Conservation (phyloP, 306 rosid species). For the Oxytropis ochrocephala region DNA sequence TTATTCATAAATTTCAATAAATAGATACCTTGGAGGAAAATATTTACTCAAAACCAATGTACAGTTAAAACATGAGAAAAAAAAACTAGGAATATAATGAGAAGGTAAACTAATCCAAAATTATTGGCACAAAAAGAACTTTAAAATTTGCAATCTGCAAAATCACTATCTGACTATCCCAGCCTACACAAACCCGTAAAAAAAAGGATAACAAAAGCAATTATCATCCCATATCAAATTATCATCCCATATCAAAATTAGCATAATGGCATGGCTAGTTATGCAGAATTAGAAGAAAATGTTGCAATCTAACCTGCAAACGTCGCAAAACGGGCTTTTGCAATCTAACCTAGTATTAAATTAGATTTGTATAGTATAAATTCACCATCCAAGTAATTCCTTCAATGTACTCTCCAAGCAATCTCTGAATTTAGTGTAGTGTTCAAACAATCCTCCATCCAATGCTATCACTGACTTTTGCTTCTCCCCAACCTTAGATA, state of each 20-base stretch:
- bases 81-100: not conserved
- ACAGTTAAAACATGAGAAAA: conserved; percentile 21
- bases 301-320: no score
- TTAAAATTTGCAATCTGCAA: not conserved
- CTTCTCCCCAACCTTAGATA: conserved; percentile 58
- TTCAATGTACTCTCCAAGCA: conserved; percentile 66
- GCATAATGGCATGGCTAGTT: no score
- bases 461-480: conserved; percentile 72
- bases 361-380: no score
- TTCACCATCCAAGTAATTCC: conserved; percentile 78
- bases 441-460: conserved; percentile 91
- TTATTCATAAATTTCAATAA: not conserved
- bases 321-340: no score
- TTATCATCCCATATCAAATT: no score
- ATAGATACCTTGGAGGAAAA: conserved; percentile 11
- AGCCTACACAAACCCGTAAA: no score
- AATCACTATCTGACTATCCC: no score
- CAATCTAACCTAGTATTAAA: no score
- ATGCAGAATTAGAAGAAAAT: no score
- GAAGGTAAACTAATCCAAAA: not conserved
- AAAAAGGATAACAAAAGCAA: no score
- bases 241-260: no score
- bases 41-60: conserved; percentile 22
- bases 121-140: not conserved
- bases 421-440: conserved; percentile 65